Evolutionary conservation across 352 stramenopile species (phyloP), one percentile per base, ranked within the genome.

Genomic region (Globisporangium ultimum): DNA sequence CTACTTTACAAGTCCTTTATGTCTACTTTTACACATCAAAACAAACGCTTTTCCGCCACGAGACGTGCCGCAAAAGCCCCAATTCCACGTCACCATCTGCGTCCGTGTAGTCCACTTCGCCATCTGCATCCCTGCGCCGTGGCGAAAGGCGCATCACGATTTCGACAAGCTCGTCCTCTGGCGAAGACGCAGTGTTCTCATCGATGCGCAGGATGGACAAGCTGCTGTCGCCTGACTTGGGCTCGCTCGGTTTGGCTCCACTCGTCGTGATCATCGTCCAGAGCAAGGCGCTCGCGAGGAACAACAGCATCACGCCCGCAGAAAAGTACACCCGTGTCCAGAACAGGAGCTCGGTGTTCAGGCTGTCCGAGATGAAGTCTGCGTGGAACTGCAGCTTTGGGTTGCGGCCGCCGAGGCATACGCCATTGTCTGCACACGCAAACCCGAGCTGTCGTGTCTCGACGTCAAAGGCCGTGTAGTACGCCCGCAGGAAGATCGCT

Each of bases 391-490:
- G 59, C 8, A 85, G 63, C 38, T 66, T 73, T 10, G 75, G 75
- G 32, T 70, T 59, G 42, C 60, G 66, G 0, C 75, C 75, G 11
- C 75, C 75, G 0, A 41, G 43, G 22, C 75, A 85, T 14, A 49
- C 40, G 24, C 60, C 66, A 0, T 48, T 38, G 24, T 14, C 38
- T 8, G 28, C 41, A 10, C 80, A 90, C 12, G 78, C 80, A 43
- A 90, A 84, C 1, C 73, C 60, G 12, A 90, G 66, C 3, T 57
- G 68, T 14, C 65, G 60, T 10, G 53, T 41, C 12, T 72, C 60
- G 10, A 71, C 76, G 61, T 90, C 76, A 58, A 90, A 90, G 42
- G 70, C 66, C 17, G 75, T 76, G 64, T 90, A 90, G 51, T 88
- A 88, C n/a, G 78, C 63, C 24, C 80, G 78, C 50, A 90, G 42